phyloP scores from a whole-genome alignment of 805 yeast species.

The Brettanomyces sp. region DNA sequence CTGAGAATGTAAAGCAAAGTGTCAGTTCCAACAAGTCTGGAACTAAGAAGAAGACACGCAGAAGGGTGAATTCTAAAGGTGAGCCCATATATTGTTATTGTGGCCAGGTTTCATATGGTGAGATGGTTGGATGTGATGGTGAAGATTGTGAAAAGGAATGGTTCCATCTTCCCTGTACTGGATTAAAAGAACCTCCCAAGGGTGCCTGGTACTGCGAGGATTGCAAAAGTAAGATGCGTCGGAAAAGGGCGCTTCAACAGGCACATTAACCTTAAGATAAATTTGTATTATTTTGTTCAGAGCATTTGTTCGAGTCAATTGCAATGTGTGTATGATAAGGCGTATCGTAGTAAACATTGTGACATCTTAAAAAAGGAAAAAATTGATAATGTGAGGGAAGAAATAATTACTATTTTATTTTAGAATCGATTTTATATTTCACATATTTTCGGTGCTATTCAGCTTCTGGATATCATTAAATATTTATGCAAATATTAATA shows the following conservation, averaged over 20 bases:
- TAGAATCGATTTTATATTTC: too few relatives aligned
- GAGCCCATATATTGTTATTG: conserved; percentile 95
- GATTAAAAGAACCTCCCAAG: conserved; percentile 76
- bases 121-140: conserved; percentile 99
- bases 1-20: conserved; percentile 1
- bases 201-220: conserved; percentile 78
- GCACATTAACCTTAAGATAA: background rate
- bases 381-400: too few relatives aligned
- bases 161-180: conserved; percentile 93
- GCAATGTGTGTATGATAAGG: too few relatives aligned
- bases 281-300: background rate
- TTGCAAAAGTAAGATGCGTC: conserved; percentile 29
- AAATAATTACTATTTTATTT: too few relatives aligned
- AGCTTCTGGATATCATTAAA: too few relatives aligned
- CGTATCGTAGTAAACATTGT: too few relatives aligned
- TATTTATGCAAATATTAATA: too few relatives aligned
- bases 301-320: too few relatives aligned
- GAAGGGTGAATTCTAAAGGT: conserved; percentile 11
- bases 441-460: too few relatives aligned
- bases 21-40: conserved; percentile 2
- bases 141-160: conserved; percentile 86
- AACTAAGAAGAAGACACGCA: conserved; percentile 3
- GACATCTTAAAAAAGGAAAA: background rate
- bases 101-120: conserved; percentile 94
- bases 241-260: background rate